A percentile compares a stretch with the other conserved stretches of the same genome.
Conservation (phyloP, 345 rosid genomes). For the Ceriops decandra region DNA sequence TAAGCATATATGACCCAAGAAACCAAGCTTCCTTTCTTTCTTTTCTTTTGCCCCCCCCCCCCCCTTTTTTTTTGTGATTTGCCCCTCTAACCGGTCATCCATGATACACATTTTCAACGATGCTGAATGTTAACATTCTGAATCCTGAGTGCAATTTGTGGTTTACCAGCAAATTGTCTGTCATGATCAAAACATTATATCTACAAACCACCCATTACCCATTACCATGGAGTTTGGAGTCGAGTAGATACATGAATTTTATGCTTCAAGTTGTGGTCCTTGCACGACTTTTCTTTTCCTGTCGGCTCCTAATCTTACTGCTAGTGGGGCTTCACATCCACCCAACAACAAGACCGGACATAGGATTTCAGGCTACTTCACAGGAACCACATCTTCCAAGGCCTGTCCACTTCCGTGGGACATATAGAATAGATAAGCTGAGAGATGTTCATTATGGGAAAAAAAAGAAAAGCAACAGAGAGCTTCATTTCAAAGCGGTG, state of each 20-base stretch:
- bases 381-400: background rate
- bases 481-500: background rate
- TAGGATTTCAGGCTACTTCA: constrained; percentile 1
- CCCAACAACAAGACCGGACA: constrained; percentile 15
- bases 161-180: too few relatives aligned
- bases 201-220: too few relatives aligned
- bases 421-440: background rate
- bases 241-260: background rate
- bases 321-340: constrained; percentile 10
- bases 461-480: background rate
- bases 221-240: background rate
- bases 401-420: background rate
- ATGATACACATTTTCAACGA: too few relatives aligned
- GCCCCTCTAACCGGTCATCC: too few relatives aligned
- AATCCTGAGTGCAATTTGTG: too few relatives aligned
- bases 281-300: background rate
- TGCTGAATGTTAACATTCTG: too few relatives aligned
- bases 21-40: too few relatives aligned
- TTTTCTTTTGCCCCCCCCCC: too few relatives aligned
- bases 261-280: background rate
- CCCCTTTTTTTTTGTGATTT: too few relatives aligned
- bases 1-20: too few relatives aligned
- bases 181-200: too few relatives aligned
- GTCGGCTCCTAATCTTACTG: background rate
- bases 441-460: constrained; percentile 5